Evolutionary conservation across 2,329 filamentous ascomycete species (phyloP).

Genomic region (Colletotrichum viniferum): DNA sequence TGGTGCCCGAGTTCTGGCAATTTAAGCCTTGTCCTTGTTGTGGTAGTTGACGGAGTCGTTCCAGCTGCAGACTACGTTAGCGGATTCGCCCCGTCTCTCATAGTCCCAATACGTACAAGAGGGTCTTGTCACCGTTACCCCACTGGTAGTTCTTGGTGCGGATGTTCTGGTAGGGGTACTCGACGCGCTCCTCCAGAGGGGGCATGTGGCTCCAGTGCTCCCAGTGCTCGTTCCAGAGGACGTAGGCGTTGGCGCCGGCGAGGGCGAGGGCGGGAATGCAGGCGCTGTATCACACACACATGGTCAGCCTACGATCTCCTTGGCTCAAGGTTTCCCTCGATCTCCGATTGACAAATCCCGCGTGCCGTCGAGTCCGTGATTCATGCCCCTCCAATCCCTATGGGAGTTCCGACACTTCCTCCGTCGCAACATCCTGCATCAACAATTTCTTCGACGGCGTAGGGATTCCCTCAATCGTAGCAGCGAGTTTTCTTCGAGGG

Average conservation of each 20-base stretch:
- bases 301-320: background rate
- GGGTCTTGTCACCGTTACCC: slow-evolving; percentile 92
- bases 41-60: slow-evolving; percentile 96
- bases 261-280: slow-evolving; percentile 76
- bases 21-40: slow-evolving; percentile 77
- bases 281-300: slow-evolving; percentile 57
- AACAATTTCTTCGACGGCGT: background rate
- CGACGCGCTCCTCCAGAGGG: slow-evolving; percentile 85
- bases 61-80: slow-evolving; percentile 66
- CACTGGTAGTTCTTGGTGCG: slow-evolving; percentile 94
- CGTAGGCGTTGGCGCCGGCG: slow-evolving; percentile 81
- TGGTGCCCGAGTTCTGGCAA: slow-evolving; percentile 19
- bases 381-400: background rate
- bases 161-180: slow-evolving; percentile 99
- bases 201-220: slow-evolving; percentile 88
- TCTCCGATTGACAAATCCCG: background rate
- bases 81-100: slow-evolving; percentile 15
- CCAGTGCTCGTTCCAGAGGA: slow-evolving; percentile 96
- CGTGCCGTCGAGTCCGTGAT: background rate
- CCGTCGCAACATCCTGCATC: background rate
- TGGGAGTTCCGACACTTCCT: background rate
- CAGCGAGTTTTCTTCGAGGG: background rate
- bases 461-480: background rate
- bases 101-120: slow-evolving; percentile 61
- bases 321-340: background rate